Evolutionary conservation across 2,329 filamentous ascomycete species (phyloP).

Genomic region (Neopestalotiopsis sp.): DNA sequence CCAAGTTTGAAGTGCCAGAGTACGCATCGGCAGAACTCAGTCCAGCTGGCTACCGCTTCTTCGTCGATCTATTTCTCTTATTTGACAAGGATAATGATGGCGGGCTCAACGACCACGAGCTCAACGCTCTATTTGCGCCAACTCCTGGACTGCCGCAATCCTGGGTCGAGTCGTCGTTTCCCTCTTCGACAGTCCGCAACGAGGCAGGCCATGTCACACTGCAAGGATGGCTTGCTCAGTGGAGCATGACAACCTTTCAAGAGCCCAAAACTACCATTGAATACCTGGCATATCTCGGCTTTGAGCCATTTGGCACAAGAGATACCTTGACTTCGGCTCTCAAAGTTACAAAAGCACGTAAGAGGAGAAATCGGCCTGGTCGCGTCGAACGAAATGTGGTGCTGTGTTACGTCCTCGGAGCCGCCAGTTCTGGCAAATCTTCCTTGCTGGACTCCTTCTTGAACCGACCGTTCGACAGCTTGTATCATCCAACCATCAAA

Average conservation of each 20-base stretch:
- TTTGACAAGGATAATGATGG: conserved; percentile 99
- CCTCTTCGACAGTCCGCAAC: conserved; percentile 91
- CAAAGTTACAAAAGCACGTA: conserved; percentile 91
- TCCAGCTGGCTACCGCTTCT: conserved; percentile 93
- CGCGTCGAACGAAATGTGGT: conserved; percentile 94
- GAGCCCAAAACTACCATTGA: conserved; percentile 94
- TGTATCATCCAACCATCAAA: conserved; percentile 94
- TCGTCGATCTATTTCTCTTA: conserved; percentile 92
- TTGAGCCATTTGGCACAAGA: conserved; percentile 79
- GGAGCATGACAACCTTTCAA: conserved; percentile 99
- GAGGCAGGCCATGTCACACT: conserved; percentile 94
- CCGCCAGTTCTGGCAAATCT: conserved; percentile 87
- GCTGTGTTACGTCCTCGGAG: conserved; percentile 88
- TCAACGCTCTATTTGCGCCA: conserved; percentile 86
- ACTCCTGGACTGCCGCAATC: conserved; percentile 87
- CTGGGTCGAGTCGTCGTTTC: conserved; percentile 89
- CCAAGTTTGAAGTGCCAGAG: conserved; percentile 92
- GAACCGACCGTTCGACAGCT: conserved; percentile 80
- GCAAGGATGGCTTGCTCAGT: conserved; percentile 97
- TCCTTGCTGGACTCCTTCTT: conserved; percentile 90
- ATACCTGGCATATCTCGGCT: conserved; percentile 95
- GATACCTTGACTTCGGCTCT: conserved; percentile 81
- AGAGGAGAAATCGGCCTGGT: conserved; percentile 79
- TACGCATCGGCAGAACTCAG: conserved; percentile 93
- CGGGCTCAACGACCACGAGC: conserved; percentile 83